Evolutionary conservation across 805 yeast genomes (phyloP).

Genomic region (Zygosaccharomyces bailii): DNA sequence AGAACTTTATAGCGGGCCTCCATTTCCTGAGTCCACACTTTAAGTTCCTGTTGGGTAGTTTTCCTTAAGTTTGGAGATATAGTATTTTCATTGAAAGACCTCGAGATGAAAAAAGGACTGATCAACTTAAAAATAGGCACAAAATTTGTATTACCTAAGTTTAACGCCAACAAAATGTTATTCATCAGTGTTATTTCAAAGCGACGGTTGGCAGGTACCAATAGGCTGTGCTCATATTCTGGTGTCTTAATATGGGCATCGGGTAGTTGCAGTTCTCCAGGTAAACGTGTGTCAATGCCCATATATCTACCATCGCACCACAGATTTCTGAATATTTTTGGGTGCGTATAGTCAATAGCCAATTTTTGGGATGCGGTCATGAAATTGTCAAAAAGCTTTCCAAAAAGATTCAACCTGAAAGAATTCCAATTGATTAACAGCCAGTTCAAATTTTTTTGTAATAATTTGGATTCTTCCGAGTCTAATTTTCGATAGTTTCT

Average conservation of each 20-base stretch:
- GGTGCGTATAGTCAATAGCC: constrained; percentile 52
- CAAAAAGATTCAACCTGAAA: constrained; percentile 46
- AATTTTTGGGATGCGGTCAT: constrained; percentile 52
- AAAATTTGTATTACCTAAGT: constrained; percentile 47
- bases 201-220: constrained; percentile 36
- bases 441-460: constrained; percentile 43
- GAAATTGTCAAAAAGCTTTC: constrained; percentile 49
- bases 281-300: constrained; percentile 25
- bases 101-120: constrained; percentile 45
- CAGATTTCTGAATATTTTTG: constrained; percentile 53
- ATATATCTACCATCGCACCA: constrained; percentile 44
- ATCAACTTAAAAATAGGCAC: constrained; percentile 39
- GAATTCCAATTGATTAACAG: constrained; percentile 41
- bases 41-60: constrained; percentile 24
- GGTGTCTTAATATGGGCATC: constrained; percentile 25
- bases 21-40: constrained; percentile 30
- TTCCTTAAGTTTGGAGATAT: constrained; percentile 27
- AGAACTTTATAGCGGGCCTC: constrained; percentile 27
- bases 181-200: constrained; percentile 45
- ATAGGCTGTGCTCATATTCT: constrained; percentile 26
- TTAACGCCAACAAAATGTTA: constrained; percentile 46
- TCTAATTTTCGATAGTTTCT: constrained; percentile 40
- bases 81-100: constrained; percentile 36
- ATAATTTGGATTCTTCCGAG: constrained; percentile 39
- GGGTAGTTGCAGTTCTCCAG: constrained; percentile 15